Evolutionary conservation across 2,329 filamentous ascomycete genomes (phyloP), one percentile per base, ranked within the genome.

Genomic region (Colletotrichum liriopes): DNA sequence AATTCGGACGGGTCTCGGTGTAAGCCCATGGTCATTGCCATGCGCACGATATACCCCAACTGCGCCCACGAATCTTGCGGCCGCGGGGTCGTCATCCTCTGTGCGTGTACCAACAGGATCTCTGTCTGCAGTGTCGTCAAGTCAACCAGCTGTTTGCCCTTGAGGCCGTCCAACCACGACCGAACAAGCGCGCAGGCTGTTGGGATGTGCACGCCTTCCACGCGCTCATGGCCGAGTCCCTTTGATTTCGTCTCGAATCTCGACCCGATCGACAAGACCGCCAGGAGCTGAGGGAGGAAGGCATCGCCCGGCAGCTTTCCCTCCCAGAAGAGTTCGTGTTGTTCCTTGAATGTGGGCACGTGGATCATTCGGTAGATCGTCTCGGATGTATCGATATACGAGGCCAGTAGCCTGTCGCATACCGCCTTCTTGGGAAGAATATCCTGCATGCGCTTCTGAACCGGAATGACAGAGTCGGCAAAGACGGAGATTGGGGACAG

Each of bases 11-110:
- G 87, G 65, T 90, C 88, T 5, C 88, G 84, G 74, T 90, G 88
- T 58, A 90, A 80, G 3, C 88, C 88, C 87, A 90, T 89, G 3
- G 85, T 87, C 87, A 90, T 90, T 39, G 87, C 88, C 81, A 88
- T 87, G 20, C 88, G 85, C 6, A 89, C 84, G 52, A 90, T 85
- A 64, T 85, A 84, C 6, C 88, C 88, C n/a, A 90, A 79, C 67
- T 88, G 86, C 18, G 85, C 84, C 88, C 88, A 90, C 0, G 85
- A 82, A 63, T 88, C 85, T 64, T 89, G 85, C 43, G 86, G 82
- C 9, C 84, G 83, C 11, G 82, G 80, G 29, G 83, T 83, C 6
- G 87, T 86, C 82, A 88, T 86, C 65, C 87, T 81, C 74, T 85
- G 83, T 2, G 87, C 86, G 73, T 89, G 86, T 41, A 90, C 77